Conservation (phyloP, 1,284 basidiomycete genomes). For the Malassezia nana region DNA sequence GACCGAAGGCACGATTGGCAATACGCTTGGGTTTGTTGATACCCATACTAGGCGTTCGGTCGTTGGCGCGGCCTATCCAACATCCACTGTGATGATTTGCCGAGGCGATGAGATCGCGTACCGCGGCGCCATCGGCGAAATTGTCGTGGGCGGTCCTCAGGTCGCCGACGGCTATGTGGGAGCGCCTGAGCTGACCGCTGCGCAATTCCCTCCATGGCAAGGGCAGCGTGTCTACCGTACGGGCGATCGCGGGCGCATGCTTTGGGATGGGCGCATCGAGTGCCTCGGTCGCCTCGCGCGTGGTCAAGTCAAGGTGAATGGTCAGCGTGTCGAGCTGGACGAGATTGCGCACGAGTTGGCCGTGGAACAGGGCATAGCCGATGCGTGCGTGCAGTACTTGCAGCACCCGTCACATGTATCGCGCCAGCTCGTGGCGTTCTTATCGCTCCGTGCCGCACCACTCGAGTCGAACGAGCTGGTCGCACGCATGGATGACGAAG, state of each 20-base stretch:
- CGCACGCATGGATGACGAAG: constrained; percentile 9
- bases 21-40: constrained; percentile 40
- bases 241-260: constrained; percentile 42
- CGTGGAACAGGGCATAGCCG: constrained; percentile 19
- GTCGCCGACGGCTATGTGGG: constrained; percentile 42
- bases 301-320: constrained; percentile 45
- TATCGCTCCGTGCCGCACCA: constrained; percentile 13
- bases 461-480: not conserved
- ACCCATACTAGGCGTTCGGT: constrained; percentile 24
- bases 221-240: constrained; percentile 43
- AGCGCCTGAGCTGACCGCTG: constrained; percentile 29
- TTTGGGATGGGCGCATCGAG: constrained; percentile 34
- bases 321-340: constrained; percentile 45
- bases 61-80: constrained; percentile 34
- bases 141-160: constrained; percentile 43
- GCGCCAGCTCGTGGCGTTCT: constrained; percentile 40
- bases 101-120: constrained; percentile 18
- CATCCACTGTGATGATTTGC: constrained; percentile 32
- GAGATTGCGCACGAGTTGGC: constrained; percentile 36
- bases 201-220: constrained; percentile 30
- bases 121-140: constrained; percentile 36
- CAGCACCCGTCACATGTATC: constrained; percentile 31
- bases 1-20: constrained; percentile 45
- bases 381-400: constrained; percentile 37
- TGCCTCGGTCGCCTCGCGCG: constrained; percentile 39